Percentiles rank a stretch among this genome's conserved stretches.
These are phyloP conservation scores for Paspalum vaginatum DNA, from an alignment of 176 grass and related monocot species.

Conservation along the genomic window DNA sequence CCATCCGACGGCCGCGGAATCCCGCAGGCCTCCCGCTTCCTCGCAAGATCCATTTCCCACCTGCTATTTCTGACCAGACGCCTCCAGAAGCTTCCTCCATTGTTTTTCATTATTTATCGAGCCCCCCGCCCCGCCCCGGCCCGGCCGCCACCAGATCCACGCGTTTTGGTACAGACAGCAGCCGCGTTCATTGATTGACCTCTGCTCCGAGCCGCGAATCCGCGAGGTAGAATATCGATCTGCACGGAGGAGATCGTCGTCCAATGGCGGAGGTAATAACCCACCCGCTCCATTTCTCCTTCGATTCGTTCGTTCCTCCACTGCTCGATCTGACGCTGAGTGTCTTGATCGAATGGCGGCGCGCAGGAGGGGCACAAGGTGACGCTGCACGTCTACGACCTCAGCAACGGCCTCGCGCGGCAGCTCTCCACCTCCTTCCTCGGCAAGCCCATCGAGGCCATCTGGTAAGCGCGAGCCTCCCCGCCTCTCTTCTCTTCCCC, in stretches of 20 bases:
- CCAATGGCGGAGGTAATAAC: slow-evolving; percentile 59
- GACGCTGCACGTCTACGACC: slow-evolving; percentile 81
- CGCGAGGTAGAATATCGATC: not conserved
- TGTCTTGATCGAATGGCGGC: slow-evolving; percentile 6
- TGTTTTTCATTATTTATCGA: slow-evolving; percentile 27
- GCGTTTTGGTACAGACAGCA: not conserved
- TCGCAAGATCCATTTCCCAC: not conserved
- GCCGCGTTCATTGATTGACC: not conserved
- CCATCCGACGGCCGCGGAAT: slow-evolving; percentile 29
- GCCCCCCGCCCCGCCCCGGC: not conserved
- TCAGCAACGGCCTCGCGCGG: slow-evolving; percentile 86
- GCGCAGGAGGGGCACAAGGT: slow-evolving; percentile 86
- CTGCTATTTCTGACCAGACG: slow-evolving; percentile 24
- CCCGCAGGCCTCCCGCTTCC: not conserved
- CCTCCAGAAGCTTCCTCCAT: slow-evolving; percentile 51
- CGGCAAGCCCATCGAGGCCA: slow-evolving; percentile 86
- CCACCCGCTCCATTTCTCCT: not conserved
- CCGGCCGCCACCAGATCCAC: slow-evolving; percentile 32
- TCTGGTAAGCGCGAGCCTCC: slow-evolving; percentile 52
- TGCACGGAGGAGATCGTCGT: slow-evolving; percentile 13
- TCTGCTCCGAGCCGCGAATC: not conserved
- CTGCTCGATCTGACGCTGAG: slow-evolving; percentile 14
- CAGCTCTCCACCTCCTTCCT: slow-evolving; percentile 84
- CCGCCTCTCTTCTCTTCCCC: not conserved
- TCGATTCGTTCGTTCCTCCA: not conserved